phyloP scores from a whole-genome alignment of 2,329 filamentous ascomycete species.

The Aspergillus sp. region DNA sequence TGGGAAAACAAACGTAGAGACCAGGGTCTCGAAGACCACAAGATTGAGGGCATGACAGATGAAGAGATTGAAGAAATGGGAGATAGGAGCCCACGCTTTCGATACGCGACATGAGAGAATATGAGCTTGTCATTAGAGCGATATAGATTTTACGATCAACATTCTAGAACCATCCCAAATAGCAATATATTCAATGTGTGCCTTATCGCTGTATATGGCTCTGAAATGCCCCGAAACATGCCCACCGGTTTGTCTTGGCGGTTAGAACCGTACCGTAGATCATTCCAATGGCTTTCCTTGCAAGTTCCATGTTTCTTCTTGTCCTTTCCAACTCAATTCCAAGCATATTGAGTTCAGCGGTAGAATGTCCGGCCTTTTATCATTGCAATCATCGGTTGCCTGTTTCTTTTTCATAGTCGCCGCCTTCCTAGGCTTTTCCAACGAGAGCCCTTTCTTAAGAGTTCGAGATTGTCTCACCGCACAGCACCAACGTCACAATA shows the following conservation, averaged over 20 bases:
- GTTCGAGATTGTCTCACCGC: neutral
- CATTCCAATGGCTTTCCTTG: neutral
- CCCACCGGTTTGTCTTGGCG: slow-evolving; percentile 7
- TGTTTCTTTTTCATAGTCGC: slow-evolving; percentile 13
- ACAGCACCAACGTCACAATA: neutral
- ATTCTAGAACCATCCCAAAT: neutral
- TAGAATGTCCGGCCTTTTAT: slow-evolving; percentile 7
- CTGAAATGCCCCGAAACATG: neutral
- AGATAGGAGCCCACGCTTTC: slow-evolving; percentile 42
- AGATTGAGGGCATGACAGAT: slow-evolving; percentile 39
- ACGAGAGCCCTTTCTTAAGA: neutral
- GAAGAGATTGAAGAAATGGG: slow-evolving; percentile 46
- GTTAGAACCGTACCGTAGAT: neutral
- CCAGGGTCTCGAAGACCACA: slow-evolving; percentile 38
- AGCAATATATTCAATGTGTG: neutral
- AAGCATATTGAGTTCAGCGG: neutral
- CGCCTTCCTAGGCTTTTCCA: slow-evolving; percentile 5
- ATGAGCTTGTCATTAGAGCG: neutral
- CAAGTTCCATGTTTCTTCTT: neutral
- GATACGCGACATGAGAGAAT: slow-evolving; percentile 36
- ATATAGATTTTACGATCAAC: neutral
- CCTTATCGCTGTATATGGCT: neutral
- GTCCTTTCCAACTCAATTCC: neutral
- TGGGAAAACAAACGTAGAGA: slow-evolving; percentile 47
- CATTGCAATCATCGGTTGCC: slow-evolving; percentile 1